Conservation (phyloP, 2,329 filamentous ascomycete species). For the Botrytis aclada region DNA sequence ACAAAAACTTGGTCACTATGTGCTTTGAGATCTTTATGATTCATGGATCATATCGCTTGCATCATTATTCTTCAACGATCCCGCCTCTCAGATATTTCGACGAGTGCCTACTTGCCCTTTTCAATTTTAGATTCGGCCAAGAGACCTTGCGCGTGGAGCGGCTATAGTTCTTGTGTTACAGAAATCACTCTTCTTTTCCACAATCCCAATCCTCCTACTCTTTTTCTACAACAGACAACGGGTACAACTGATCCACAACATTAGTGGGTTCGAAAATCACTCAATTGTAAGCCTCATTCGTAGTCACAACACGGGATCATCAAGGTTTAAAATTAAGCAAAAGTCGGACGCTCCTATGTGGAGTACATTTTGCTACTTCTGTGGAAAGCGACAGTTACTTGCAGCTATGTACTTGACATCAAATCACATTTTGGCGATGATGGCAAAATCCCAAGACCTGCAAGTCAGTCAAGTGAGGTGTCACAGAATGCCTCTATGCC, state of each 20-base stretch:
- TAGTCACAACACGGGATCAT: constrained; percentile 11
- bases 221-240: background rate
- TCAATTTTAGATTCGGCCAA: background rate
- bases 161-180: background rate
- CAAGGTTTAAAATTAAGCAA: background rate
- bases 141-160: background rate
- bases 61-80: background rate
- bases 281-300: constrained; percentile 12
- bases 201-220: background rate
- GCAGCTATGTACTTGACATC: background rate
- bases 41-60: background rate
- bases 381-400: background rate
- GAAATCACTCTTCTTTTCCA: background rate
- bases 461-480: background rate
- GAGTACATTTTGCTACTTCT: background rate
- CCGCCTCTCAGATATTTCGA: background rate
- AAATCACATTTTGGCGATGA: background rate
- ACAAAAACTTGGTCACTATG: background rate
- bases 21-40: background rate
- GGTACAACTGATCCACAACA: constrained; percentile 13
- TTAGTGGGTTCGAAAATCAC: constrained; percentile 9
- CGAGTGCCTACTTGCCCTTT: background rate
- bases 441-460: constrained; percentile 1
- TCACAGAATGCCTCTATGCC: background rate
- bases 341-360: background rate